A percentile compares a stretch with the other conserved stretches of the same genome.
phyloP scores from a whole-genome alignment of 352 stramenopile species.

The Pseudoperonospora humuli region DNA sequence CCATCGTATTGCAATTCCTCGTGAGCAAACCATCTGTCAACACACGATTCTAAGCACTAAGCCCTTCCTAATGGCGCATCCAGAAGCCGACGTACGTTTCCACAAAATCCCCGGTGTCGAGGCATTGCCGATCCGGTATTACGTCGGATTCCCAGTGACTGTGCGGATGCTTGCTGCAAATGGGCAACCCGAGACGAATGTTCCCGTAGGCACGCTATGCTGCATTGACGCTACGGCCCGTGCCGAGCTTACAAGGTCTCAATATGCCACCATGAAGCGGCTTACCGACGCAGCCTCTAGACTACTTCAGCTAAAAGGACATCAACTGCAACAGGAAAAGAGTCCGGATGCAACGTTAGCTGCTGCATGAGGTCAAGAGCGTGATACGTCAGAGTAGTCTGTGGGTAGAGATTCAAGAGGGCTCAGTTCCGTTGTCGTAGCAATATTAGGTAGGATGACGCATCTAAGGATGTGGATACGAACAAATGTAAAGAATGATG shows the following conservation, averaged over 20 bases:
- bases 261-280: constrained; percentile 32
- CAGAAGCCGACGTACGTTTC: constrained; percentile 32
- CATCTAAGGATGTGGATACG: too few species aligned
- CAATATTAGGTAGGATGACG: too few species aligned
- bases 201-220: constrained; percentile 32
- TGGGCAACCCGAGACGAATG: constrained; percentile 4
- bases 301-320: constrained; percentile 25
- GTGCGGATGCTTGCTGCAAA: constrained; percentile 4
- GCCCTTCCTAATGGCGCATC: constrained; percentile 22
- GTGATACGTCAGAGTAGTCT: too few species aligned
- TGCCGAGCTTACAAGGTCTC: constrained; percentile 22
- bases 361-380: too few species aligned
- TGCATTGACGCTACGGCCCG: constrained; percentile 24
- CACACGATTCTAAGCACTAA: constrained; percentile 27
- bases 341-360: too few species aligned
- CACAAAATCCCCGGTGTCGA: constrained; percentile 16
- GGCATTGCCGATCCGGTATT: constrained; percentile 20
- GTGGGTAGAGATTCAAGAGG: too few species aligned
- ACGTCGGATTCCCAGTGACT: constrained; percentile 31
- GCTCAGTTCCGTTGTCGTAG: too few species aligned
- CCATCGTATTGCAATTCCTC: constrained; percentile 13
- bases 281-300: constrained; percentile 22
- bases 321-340: constrained; percentile 8
- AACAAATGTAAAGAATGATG: too few species aligned
- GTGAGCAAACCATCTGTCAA: constrained; percentile 31